Base-by-base conservation (phyloP, 2,329 filamentous ascomycete genomes). In the Trichoderma hamatum region DNA sequence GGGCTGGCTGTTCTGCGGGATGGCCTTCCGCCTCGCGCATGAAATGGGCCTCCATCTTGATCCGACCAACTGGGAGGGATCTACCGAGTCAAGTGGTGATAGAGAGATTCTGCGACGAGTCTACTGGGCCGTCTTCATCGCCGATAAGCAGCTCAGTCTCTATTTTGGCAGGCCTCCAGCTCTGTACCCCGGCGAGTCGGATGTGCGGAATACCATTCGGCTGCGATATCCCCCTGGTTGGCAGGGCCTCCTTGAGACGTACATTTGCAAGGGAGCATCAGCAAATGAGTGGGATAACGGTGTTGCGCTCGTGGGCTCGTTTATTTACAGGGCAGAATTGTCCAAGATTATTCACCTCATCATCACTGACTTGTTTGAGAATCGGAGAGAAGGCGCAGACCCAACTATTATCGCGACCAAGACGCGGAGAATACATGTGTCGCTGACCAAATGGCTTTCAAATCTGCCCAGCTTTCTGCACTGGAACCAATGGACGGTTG, bases 11-110 rank as follows among this genome's bases (percentile, higher is more conserved):
- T 84, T 83, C 64, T 84, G 82, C 32, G 83, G 83, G 58, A 85
- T 85, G 83, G 83, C 83, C 10, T 85, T 84, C 71, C 80, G 84
- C 5, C 76, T 85, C 16, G 81, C 83, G 0, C 83, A 85, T 62
- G 84, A 84, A 71, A 85, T 85, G 84, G 84, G 84, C 1, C 77
- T 85, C 19, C 84, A 85, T 71, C 78, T 85, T 0, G 84, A 85
- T 61, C 84, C 84, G 0, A 83, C 78, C 62, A 85, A 85, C 71
- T 85, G 83, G 84, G 79, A 81, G 55, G 76, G 78, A 26, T 77
- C 79, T 9, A 75, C 76, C 5, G 81, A 83, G 46, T 76, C 77
- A 21, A 75, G 46, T 34, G 72, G 75, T 1, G 84, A 85, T 32
- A 78, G 81, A n/a, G 83, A 85, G 70, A 82, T 85, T 19, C 74